A percentile compares a stretch with the other conserved stretches of the same genome.
phyloP scores from a whole-genome alignment of 768 basidiomycete species.

The Botryobasidium botryosum region DNA sequence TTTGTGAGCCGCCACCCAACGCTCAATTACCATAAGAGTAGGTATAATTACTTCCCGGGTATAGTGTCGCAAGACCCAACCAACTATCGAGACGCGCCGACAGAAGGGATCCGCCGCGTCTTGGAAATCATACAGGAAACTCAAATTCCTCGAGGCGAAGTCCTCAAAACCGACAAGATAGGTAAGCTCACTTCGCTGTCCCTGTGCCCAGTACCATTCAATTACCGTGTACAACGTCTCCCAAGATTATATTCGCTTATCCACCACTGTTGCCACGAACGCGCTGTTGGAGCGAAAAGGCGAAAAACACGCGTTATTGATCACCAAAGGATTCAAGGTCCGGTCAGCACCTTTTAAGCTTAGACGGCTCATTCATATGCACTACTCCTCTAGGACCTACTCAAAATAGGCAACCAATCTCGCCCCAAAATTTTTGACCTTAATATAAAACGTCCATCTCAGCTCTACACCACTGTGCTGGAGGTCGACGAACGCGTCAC shows the following conservation, averaged over 20 bases:
- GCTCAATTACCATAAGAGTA: not conserved
- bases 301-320: slow-evolving; percentile 75
- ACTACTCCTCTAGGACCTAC: slow-evolving; percentile 37
- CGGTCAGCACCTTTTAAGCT: not conserved
- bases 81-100: slow-evolving; percentile 86
- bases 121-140: slow-evolving; percentile 60
- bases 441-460: slow-evolving; percentile 61
- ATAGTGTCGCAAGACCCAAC: slow-evolving; percentile 75
- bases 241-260: slow-evolving; percentile 69
- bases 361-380: not conserved
- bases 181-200: slow-evolving; percentile 27
- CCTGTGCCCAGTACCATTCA: not conserved
- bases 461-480: slow-evolving; percentile 61
- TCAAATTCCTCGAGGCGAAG: slow-evolving; percentile 44
- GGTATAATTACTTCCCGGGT: not conserved
- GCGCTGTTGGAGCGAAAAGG: slow-evolving; percentile 91
- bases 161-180: slow-evolving; percentile 64
- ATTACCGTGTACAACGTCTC: not conserved
- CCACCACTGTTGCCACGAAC: slow-evolving; percentile 93
- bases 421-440: slow-evolving; percentile 91
- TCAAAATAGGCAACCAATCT: slow-evolving; percentile 88
- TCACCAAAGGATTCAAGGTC: slow-evolving; percentile 70
- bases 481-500: slow-evolving; percentile 80
- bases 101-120: slow-evolving; percentile 79
- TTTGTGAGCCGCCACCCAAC: slow-evolving; percentile 32